Evolutionary conservation across 305 asterid genomes (phyloP).

Genomic region (Withania somnifera): DNA sequence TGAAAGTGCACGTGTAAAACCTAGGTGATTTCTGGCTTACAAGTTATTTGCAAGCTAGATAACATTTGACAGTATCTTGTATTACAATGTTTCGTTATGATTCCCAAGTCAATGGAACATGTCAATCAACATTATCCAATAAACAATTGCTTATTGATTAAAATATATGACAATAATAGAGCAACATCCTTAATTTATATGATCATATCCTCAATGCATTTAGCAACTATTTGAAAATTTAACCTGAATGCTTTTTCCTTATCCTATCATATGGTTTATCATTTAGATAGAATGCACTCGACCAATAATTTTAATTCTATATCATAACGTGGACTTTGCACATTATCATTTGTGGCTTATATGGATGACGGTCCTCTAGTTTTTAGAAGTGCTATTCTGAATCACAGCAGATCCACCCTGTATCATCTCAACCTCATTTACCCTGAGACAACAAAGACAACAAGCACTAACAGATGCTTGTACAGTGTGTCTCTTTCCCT

Average conservation of each 20-base stretch:
- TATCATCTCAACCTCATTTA: neutral
- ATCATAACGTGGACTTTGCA: conserved; percentile 1
- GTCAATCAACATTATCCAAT: conserved; percentile 18
- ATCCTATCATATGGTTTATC: neutral
- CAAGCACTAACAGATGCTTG: neutral
- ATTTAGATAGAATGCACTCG: neutral
- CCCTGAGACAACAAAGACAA: neutral
- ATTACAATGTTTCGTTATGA: neutral
- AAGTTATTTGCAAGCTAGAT: neutral
- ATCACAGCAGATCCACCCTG: neutral
- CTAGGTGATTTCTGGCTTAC: neutral
- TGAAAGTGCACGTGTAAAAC: too few relatives aligned
- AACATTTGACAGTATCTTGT: neutral
- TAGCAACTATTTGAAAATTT: neutral
- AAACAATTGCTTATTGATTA: neutral
- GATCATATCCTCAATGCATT: neutral
- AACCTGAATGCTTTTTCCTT: too few relatives aligned
- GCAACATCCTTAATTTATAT: neutral
- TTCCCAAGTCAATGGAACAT: conserved; percentile 16
- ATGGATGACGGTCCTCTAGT: neutral
- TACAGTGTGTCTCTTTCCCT: neutral
- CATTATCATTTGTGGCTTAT: neutral
- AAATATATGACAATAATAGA: neutral
- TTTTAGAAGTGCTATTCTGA: neutral
- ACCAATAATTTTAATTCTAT: neutral